Base-by-base conservation (phyloP, 306 rosid species). In the Astragalus membranaceus region DNA sequence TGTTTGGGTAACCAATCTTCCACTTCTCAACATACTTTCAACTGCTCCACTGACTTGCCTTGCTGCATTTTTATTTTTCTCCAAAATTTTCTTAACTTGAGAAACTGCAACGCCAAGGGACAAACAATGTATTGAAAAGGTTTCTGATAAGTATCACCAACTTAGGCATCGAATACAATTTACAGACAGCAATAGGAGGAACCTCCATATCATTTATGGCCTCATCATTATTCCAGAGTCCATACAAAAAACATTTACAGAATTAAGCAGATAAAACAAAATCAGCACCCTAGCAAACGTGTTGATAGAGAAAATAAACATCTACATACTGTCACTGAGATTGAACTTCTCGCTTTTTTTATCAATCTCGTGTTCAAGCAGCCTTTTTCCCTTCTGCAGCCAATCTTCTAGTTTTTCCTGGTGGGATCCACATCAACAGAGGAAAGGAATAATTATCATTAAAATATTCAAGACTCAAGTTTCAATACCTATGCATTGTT, bases 321-420 rank as follows among this genome's bases (percentile, higher is more conserved):
- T 70, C 44, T 51, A 86, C 96, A n/a, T 84, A 94, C 98, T 4
- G 74, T 69, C 77, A 13, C 70, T 56, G 46, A 88, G 81, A 62
- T 85, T 76, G 74, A 90, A 84, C 17, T 39, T 66, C 60, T 73
- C 85, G 77, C 47, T 79, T 63, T 80, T 35, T 13, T 83, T 74
- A 11, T 59, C 58, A n/a, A 90, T 81, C 83, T 87, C 89, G 10
- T 94, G 96, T 78, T 82, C 74, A 67, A 94, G 69, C 82, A 84
- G 78, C 64, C 7, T 78, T 82, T 75, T 88, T 15, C 80, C 85
- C 79, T 71, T 85, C 55, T 72, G 79, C 81, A 94, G 80, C 98
- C 98, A 94, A 20, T 87, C 97, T 69, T 88, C 98, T 52, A 94
- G 42, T 83, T 94, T 94, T 83, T 88, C 98, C 98, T 94, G 71